Evolutionary conservation across 371 early-diverging fungal genomes (phyloP).

Genomic region (Mucor mucedo): DNA sequence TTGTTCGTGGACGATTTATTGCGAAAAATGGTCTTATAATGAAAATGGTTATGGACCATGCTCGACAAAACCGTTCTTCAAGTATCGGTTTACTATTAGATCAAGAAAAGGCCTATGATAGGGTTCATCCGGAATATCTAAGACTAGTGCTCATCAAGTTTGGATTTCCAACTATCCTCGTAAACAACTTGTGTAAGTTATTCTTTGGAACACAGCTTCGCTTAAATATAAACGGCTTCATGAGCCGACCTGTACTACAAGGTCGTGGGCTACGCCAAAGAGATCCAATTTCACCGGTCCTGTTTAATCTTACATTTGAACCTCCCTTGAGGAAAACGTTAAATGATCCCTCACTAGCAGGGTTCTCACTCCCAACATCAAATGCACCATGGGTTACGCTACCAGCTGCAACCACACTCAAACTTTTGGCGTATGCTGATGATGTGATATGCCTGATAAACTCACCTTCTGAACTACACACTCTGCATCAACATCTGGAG

Average conservation of each 20-base stretch:
- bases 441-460: too few relatives aligned
- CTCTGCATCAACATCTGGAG: too few relatives aligned
- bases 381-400: too few relatives aligned
- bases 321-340: constrained; percentile 17
- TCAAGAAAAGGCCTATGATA: not conserved
- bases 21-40: constrained; percentile 16
- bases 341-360: too few relatives aligned
- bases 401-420: too few relatives aligned
- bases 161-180: not conserved
- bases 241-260: constrained; percentile 14
- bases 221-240: constrained; percentile 19
- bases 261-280: constrained; percentile 28
- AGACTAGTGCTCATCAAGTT: not conserved
- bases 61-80: not conserved
- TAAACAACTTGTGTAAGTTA: not conserved
- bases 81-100: not conserved
- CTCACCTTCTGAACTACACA: too few relatives aligned
- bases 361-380: too few relatives aligned
- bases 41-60: not conserved
- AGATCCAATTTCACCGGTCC: constrained; percentile 24
- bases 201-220: not conserved
- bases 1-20: constrained; percentile 12
- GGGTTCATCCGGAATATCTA: not conserved
- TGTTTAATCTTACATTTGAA: constrained; percentile 31
- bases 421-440: too few relatives aligned